Conservation (phyloP, 1,284 basidiomycete species). For the Blastosporella zonata region DNA sequence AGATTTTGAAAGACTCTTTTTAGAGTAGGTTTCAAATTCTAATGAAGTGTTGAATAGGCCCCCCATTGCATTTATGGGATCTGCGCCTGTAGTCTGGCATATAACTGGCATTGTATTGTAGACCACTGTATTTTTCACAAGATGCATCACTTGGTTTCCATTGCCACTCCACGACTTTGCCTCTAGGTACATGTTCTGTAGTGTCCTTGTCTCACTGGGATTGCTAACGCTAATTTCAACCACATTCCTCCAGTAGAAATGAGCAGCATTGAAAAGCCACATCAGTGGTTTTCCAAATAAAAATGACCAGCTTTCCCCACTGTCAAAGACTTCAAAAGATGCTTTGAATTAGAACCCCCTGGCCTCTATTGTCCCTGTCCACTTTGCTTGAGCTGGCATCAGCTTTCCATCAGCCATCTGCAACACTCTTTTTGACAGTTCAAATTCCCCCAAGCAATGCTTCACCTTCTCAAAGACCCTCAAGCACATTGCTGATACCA, state of each 20-base stretch:
- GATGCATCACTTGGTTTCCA: too few species aligned
- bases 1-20: too few species aligned
- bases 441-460: neutral
- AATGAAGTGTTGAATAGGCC: too few species aligned
- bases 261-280: slow-evolving; percentile 1
- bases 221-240: slow-evolving; percentile 4
- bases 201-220: too few species aligned
- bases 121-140: too few species aligned
- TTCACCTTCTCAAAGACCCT: neutral
- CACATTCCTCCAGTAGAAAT: slow-evolving; percentile 3
- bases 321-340: slow-evolving; percentile 11
- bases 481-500: slow-evolving; percentile 7
- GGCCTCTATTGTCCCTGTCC: neutral
- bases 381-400: neutral
- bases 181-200: too few species aligned
- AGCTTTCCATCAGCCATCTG: slow-evolving; percentile 9
- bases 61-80: too few species aligned
- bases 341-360: neutral
- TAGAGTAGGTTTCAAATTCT: too few species aligned
- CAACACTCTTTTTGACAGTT: neutral
- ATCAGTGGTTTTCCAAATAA: slow-evolving; percentile 12
- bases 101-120: too few species aligned
- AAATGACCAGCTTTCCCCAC: slow-evolving; percentile 9
- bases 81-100: too few species aligned
- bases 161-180: too few species aligned